Evolutionary conservation across 129 eudicot genomes (phyloP).

Genomic region (Tanacetum coccineum): DNA sequence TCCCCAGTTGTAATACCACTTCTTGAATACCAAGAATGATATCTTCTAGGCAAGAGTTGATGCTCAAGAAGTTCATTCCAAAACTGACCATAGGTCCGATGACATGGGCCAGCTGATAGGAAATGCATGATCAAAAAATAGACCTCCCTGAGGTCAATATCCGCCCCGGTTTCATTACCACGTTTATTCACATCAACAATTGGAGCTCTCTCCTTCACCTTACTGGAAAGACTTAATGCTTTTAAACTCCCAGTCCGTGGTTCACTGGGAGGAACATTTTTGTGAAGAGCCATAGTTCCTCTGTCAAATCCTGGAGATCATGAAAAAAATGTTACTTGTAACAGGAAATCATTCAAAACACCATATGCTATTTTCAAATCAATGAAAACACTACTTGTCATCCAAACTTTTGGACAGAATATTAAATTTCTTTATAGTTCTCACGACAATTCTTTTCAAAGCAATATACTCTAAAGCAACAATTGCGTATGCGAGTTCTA

Average conservation of each 20-base stretch:
- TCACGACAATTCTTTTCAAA: too few species aligned
- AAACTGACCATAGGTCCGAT: slow-evolving; percentile 83
- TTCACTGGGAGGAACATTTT: slow-evolving; percentile 51
- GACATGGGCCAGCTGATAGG: slow-evolving; percentile 92
- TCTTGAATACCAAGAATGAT: slow-evolving; percentile 97
- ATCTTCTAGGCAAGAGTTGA: slow-evolving; percentile 90
- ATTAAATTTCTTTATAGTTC: too few species aligned
- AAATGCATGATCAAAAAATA: slow-evolving; percentile 97
- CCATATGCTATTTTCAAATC: too few species aligned
- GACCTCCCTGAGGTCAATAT: slow-evolving; percentile 77
- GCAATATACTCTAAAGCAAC: too few species aligned
- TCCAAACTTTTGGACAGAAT: too few species aligned
- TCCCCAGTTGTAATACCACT: slow-evolving; percentile 69
- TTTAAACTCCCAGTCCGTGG: slow-evolving; percentile 47
- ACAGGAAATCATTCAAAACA: background rate
- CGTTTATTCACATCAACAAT: slow-evolving; percentile 38
- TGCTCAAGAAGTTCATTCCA: slow-evolving; percentile 98
- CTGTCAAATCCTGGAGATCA: slow-evolving; percentile 33
- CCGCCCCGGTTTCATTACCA: slow-evolving; percentile 44
- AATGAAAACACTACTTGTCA: too few species aligned
- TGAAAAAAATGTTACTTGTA: slow-evolving; percentile 1
- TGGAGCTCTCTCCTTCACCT: slow-evolving; percentile 50
- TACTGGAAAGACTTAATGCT: slow-evolving; percentile 49
- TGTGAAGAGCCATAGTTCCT: slow-evolving; percentile 77
- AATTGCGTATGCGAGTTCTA: too few species aligned